phyloP scores from a whole-genome alignment of 192 early-diverging fungal genomes.

The Backusella circina region DNA sequence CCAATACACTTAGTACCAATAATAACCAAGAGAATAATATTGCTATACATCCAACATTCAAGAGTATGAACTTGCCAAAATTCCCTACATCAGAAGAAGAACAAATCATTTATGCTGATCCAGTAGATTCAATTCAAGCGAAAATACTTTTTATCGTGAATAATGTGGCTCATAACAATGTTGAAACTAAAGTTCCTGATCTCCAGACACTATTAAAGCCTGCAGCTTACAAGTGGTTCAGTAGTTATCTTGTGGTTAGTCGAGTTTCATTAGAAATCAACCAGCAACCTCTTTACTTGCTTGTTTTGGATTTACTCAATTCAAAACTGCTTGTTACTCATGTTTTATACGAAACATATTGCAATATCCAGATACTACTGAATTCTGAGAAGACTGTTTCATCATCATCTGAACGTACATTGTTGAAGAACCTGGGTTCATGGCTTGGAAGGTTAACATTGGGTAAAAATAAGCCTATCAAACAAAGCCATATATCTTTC shows the following conservation, averaged over 20 bases:
- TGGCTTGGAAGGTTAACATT: slow-evolving; percentile 96
- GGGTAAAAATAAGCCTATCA: slow-evolving; percentile 89
- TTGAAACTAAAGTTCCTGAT: slow-evolving; percentile 73
- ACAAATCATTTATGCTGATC: slow-evolving; percentile 38
- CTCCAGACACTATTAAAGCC: slow-evolving; percentile 70
- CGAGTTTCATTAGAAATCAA: slow-evolving; percentile 95
- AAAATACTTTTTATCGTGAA: slow-evolving; percentile 97
- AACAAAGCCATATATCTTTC: slow-evolving; percentile 92
- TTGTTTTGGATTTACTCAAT: slow-evolving; percentile 75
- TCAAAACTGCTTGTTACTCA: slow-evolving; percentile 60
- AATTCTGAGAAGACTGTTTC: slow-evolving; percentile 92
- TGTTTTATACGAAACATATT: slow-evolving; percentile 85
- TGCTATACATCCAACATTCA: slow-evolving; percentile 3
- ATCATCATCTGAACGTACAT: slow-evolving; percentile 81
- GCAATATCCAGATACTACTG: slow-evolving; percentile 82
- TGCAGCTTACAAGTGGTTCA: slow-evolving; percentile 80
- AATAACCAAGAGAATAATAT: background rate
- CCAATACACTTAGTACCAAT: background rate
- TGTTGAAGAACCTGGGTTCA: slow-evolving; percentile 94
- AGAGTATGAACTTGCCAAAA: slow-evolving; percentile 9
- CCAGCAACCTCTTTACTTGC: slow-evolving; percentile 87
- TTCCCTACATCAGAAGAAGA: background rate
- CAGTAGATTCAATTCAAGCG: slow-evolving; percentile 69
- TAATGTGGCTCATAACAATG: slow-evolving; percentile 86
- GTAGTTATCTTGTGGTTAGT: slow-evolving; percentile 91